Conservation (phyloP, 106 monocot species). For the Platanthera zijinensis region DNA sequence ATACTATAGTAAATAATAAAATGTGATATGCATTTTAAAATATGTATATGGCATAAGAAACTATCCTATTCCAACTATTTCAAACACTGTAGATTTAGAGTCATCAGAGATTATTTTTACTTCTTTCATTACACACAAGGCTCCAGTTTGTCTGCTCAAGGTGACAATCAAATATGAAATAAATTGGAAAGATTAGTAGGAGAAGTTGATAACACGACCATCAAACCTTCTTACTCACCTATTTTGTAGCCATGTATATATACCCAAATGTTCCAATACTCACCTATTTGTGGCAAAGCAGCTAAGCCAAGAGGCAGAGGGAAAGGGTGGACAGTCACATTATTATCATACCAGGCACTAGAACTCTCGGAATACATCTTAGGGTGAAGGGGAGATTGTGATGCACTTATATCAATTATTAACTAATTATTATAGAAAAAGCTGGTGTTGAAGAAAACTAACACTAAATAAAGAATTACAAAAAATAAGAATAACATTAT, state of each 20-base stretch:
- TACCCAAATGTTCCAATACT: constrained; percentile 92
- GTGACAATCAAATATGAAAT: background rate
- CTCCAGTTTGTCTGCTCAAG: constrained; percentile 63
- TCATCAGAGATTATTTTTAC: constrained; percentile 94
- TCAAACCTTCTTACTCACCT: constrained; percentile 24
- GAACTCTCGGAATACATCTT: constrained; percentile 45
- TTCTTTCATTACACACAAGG: constrained; percentile 98
- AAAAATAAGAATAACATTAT: no score
- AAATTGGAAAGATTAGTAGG: background rate
- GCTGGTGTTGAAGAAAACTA: background rate
- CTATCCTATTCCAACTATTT: constrained; percentile 85
- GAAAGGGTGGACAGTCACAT: constrained; percentile 56
- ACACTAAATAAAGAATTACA: background rate
- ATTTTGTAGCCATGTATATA: constrained; percentile 84
- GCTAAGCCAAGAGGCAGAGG: constrained; percentile 74
- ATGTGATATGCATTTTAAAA: background rate
- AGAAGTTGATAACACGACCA: background rate
- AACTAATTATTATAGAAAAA: background rate
- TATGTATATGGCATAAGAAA: constrained; percentile 6
- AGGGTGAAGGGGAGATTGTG: no score
- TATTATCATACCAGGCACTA: constrained; percentile 32
- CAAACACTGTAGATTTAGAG: constrained; percentile 71
- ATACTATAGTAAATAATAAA: background rate
- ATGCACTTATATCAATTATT: constrained; percentile 36
- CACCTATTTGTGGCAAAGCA: constrained; percentile 28